A percentile compares a stretch with the other conserved stretches of the same genome.
phyloP scores from a whole-genome alignment of 805 yeast genomes.

The Candida maris region DNA sequence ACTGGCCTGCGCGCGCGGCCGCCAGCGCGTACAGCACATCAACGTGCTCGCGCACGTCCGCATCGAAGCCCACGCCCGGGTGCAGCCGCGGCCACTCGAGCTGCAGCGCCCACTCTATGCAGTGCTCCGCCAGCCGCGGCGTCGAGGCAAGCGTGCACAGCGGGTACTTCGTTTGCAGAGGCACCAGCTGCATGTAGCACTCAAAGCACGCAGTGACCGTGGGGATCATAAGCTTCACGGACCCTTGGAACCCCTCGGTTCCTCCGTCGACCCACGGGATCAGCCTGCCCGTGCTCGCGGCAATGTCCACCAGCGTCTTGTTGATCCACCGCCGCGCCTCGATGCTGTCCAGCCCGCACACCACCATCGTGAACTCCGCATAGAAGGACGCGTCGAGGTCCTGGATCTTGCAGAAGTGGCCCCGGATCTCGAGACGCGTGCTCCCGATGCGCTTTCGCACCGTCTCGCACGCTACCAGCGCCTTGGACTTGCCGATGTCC shows the following conservation, averaged over 20 bases:
- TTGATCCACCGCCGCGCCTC: slow-evolving; percentile 93
- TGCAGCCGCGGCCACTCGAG: slow-evolving; percentile 64
- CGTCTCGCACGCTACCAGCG: slow-evolving; percentile 58
- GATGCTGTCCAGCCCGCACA: slow-evolving; percentile 87
- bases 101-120: slow-evolving; percentile 85
- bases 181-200: slow-evolving; percentile 76
- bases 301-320: slow-evolving; percentile 58
- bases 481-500: slow-evolving; percentile 67
- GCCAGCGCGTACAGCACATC: slow-evolving; percentile 59
- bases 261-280: slow-evolving; percentile 90
- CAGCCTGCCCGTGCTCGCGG: slow-evolving; percentile 44
- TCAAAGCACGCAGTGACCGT: slow-evolving; percentile 87
- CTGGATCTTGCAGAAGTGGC: slow-evolving; percentile 65
- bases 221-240: slow-evolving; percentile 82
- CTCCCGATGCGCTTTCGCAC: slow-evolving; percentile 41
- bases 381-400: slow-evolving; percentile 62
- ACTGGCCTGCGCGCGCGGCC: slow-evolving; percentile 53
- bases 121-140: slow-evolving; percentile 92
- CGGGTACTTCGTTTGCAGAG: slow-evolving; percentile 67
- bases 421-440: slow-evolving; percentile 35
- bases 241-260: slow-evolving; percentile 92
- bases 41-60: slow-evolving; percentile 65
- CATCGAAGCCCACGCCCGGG: slow-evolving; percentile 51
- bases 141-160: slow-evolving; percentile 93
- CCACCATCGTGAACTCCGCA: slow-evolving; percentile 61